Conservation (phyloP, 306 rosid species). For the Quercus suber region DNA sequence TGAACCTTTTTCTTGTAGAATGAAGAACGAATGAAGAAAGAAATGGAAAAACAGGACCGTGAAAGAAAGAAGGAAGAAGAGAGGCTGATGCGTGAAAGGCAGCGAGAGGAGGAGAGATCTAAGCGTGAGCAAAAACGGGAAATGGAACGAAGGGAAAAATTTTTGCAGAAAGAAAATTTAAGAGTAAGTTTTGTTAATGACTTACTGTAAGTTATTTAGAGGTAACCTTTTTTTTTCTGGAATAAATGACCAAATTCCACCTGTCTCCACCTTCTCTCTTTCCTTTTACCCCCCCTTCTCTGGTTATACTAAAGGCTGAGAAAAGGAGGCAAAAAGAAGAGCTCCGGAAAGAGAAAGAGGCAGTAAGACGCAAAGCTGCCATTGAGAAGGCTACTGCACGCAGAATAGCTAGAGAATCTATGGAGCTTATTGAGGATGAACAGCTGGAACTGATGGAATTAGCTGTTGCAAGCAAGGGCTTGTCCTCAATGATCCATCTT, state of each 20-base stretch:
- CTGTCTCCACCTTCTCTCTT: background rate
- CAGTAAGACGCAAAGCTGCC: conserved; percentile 89
- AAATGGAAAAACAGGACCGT: conserved; percentile 87
- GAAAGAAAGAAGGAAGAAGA: conserved; percentile 98
- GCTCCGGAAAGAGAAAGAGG: conserved; percentile 85
- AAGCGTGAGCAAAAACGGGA: conserved; percentile 91
- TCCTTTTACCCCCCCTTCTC: conserved; percentile 17
- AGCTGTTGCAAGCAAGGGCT: conserved; percentile 86
- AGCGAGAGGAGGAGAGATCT: conserved; percentile 80
- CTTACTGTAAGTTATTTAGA: conserved; percentile 9
- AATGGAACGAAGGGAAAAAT: conserved; percentile 84
- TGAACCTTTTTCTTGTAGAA: conserved; percentile 38
- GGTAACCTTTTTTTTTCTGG: conserved; percentile 12
- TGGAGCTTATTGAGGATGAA: conserved; percentile 98
- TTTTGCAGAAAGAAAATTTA: conserved; percentile 68
- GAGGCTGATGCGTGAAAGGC: conserved; percentile 87
- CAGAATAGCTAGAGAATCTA: conserved; percentile 90
- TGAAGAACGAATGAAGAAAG: conserved; percentile 85
- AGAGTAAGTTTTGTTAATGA: conserved; percentile 53
- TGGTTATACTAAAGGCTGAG: conserved; percentile 59
- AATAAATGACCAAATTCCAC: conserved; percentile 8
- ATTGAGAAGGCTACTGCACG: conserved; percentile 97
- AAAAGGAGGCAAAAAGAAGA: conserved; percentile 88
- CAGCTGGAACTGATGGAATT: conserved; percentile 97
- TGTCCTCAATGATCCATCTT: conserved; percentile 74